Conservation (phyloP, 257 asterid genomes). For the Nicotiana knightiana region DNA sequence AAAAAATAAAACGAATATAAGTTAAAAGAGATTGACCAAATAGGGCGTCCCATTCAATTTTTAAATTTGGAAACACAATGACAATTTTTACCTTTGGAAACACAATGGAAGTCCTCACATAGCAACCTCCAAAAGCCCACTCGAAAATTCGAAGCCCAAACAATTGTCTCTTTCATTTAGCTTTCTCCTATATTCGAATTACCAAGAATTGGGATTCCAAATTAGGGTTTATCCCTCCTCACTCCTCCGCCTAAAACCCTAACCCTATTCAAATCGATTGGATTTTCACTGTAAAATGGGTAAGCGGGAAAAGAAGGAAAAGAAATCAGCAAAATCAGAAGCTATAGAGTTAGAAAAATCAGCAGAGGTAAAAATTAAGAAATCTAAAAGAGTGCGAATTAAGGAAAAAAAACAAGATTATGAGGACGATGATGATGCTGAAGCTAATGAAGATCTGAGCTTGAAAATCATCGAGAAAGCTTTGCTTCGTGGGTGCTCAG, state of each 20-base stretch:
- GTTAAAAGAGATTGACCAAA: too few species aligned
- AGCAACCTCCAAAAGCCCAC: background rate
- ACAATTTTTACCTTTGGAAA: too few species aligned
- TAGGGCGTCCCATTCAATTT: too few species aligned
- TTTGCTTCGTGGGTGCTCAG: slow-evolving; percentile 26
- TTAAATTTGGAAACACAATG: too few species aligned
- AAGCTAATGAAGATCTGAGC: slow-evolving; percentile 82
- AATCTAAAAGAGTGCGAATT: background rate
- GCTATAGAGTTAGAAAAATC: background rate
- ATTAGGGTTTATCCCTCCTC: slow-evolving; percentile 1
- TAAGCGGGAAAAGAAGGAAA: background rate
- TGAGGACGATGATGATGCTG: slow-evolving; percentile 34
- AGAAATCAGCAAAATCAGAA: background rate
- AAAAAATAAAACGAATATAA: too few species aligned
- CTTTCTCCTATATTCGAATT: background rate
- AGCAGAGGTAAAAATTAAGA: background rate
- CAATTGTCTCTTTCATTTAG: background rate
- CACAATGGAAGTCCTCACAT: background rate
- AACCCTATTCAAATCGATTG: background rate
- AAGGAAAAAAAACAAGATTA: background rate
- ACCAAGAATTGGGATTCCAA: background rate
- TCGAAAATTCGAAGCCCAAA: background rate
- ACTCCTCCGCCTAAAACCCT: background rate
- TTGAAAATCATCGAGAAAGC: slow-evolving; percentile 65
- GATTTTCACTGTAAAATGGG: background rate